phyloP scores from a whole-genome alignment of 108 stramenopile species.

The Chaetoceros tenuissimus region DNA sequence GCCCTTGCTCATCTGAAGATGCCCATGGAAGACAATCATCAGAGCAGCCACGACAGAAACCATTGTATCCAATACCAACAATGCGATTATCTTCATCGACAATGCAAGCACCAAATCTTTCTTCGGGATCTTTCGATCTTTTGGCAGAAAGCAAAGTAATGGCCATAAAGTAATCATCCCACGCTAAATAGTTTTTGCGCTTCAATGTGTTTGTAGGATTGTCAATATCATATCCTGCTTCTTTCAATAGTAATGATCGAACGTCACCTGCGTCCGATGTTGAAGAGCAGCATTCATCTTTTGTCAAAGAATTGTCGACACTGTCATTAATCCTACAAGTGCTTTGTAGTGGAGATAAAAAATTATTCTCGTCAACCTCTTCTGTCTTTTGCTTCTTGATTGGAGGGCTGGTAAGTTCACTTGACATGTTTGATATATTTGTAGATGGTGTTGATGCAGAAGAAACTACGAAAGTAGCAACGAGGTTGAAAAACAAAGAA shows the following conservation, averaged over 20 bases:
- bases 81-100: constrained; percentile 77
- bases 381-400: too few species aligned
- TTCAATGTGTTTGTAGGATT: constrained; percentile 17
- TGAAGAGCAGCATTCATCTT: too few species aligned
- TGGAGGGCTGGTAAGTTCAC: too few species aligned
- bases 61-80: constrained; percentile 96
- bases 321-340: too few species aligned
- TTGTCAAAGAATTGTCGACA: too few species aligned
- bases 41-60: constrained; percentile 92
- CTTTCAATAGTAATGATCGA: background rate
- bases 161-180: constrained; percentile 97
- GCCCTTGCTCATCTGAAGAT: constrained; percentile 5
- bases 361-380: too few species aligned
- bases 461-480: too few species aligned
- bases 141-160: constrained; percentile 81
- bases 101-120: constrained; percentile 59
- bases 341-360: too few species aligned
- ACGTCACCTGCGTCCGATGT: background rate
- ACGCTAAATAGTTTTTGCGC: constrained; percentile 58
- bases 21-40: constrained; percentile 89
- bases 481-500: too few species aligned
- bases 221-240: constrained; percentile 25
- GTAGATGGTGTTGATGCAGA: too few species aligned
- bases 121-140: constrained; percentile 89
- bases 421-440: too few species aligned